Percentiles rank a stretch among this genome's conserved stretches.
These are phyloP conservation scores for Cocos nucifera DNA, from an alignment of 176 grass and related monocot species.

Conservation along the genomic window DNA sequence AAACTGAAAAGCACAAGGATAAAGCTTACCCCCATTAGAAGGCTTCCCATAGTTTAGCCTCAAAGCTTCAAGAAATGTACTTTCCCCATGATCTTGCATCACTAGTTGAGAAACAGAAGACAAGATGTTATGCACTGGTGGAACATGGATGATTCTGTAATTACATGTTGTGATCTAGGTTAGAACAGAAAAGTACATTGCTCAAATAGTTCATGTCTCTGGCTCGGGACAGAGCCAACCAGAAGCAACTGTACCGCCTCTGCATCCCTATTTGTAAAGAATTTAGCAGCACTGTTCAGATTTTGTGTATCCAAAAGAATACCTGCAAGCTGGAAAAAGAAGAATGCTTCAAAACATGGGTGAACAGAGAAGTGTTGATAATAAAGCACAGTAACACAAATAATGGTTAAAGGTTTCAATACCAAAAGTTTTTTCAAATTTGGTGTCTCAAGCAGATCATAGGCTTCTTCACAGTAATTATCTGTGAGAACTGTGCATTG, in stretches of 20 bases:
- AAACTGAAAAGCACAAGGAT: too few species aligned
- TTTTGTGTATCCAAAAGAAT: slow-evolving; percentile 54
- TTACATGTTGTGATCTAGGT: neutral
- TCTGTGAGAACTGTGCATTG: slow-evolving; percentile 43
- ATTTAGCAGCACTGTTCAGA: slow-evolving; percentile 26
- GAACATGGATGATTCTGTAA: neutral
- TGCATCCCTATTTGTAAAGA: slow-evolving; percentile 46
- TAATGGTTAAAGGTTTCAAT: slow-evolving; percentile 14
- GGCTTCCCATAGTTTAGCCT: slow-evolving; percentile 34
- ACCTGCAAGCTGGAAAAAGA: slow-evolving; percentile 48
- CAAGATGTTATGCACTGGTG: slow-evolving; percentile 1
- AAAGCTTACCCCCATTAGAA: slow-evolving; percentile 23
- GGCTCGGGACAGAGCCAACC: slow-evolving; percentile 24
- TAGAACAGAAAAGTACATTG: slow-evolving; percentile 44
- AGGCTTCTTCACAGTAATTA: slow-evolving; percentile 43
- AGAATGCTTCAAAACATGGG: neutral
- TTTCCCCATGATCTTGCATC: slow-evolving; percentile 46
- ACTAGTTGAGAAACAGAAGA: slow-evolving; percentile 30
- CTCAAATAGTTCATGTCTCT: slow-evolving; percentile 43
- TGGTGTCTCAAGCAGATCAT: slow-evolving; percentile 31
- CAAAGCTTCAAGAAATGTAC: slow-evolving; percentile 43
- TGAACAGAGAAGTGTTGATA: neutral
- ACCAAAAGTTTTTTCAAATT: slow-evolving; percentile 62
- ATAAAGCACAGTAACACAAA: neutral
- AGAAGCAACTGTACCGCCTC: slow-evolving; percentile 50